A percentile compares a stretch with the other conserved stretches of the same genome.
Evolutionary conservation across 2,329 filamentous ascomycete genomes (phyloP).

Genomic region (Penicillium sclerotiorum): DNA sequence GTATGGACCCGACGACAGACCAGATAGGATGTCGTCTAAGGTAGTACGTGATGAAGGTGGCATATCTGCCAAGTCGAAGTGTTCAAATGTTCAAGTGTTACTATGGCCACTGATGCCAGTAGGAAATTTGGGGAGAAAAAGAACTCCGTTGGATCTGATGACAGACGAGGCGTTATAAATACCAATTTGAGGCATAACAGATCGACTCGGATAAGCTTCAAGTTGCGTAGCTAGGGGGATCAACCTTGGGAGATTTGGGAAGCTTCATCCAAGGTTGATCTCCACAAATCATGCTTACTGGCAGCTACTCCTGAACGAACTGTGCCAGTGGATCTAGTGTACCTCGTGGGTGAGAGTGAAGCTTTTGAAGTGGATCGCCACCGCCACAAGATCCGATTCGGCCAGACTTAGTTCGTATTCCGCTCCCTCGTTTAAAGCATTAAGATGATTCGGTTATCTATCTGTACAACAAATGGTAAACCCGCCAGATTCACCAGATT

Average conservation of each 20-base stretch:
- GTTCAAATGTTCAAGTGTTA: no score
- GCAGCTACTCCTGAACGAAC: not conserved
- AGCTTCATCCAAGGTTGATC: not conserved
- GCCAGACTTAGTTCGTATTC: not conserved
- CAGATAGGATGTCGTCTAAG: conserved; percentile 2
- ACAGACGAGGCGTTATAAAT: no score
- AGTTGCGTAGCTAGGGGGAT: not conserved
- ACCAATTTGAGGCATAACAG: not conserved
- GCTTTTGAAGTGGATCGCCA: not conserved
- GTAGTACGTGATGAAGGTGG: conserved; percentile 1
- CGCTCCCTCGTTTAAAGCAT: not conserved
- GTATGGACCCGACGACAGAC: conserved; percentile 1
- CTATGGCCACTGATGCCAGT: not conserved
- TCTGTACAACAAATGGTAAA: not conserved
- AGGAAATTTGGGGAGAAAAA: not conserved
- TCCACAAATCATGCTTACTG: not conserved
- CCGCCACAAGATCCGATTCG: not conserved
- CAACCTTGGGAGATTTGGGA: not conserved
- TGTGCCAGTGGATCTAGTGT: no score
- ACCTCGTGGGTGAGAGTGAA: not conserved
- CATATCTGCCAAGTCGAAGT: not conserved
- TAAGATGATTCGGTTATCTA: not conserved
- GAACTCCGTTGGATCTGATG: not conserved
- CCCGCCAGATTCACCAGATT: no score
- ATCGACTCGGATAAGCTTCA: not conserved